Evolutionary conservation across 495 filamentous ascomycete genomes (phyloP).

Genomic region (Penicillium paxilli): DNA sequence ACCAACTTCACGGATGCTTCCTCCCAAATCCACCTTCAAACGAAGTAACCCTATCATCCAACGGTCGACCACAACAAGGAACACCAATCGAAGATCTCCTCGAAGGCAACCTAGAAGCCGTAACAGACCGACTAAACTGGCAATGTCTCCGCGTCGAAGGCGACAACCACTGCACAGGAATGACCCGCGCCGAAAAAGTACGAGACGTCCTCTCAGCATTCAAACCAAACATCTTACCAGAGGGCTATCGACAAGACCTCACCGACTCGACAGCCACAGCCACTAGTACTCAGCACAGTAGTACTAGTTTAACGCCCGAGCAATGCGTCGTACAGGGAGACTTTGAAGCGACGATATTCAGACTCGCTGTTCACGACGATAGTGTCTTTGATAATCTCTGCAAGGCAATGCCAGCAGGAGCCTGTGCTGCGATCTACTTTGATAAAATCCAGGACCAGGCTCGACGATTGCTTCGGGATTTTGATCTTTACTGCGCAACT

Average conservation of each 20-base stretch:
- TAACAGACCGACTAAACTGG: conserved; percentile 42
- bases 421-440: conserved; percentile 50
- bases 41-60: conserved; percentile 30
- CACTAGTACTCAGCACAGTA: no score
- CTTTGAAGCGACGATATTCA: conserved; percentile 52
- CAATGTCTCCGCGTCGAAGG: conserved; percentile 31
- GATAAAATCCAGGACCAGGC: conserved; percentile 42
- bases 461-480: conserved; percentile 36
- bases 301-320: no score
- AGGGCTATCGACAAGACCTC: conserved; percentile 46
- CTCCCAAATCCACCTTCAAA: conserved; percentile 22
- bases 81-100: conserved; percentile 39
- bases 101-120: conserved; percentile 33
- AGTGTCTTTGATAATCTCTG: conserved; percentile 45
- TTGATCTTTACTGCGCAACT: conserved; percentile 45
- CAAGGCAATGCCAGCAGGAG: conserved; percentile 46
- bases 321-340: conserved; percentile 49
- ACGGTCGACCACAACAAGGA: conserved; percentile 36
- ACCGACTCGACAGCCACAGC: no score
- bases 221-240: conserved; percentile 38
- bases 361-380: conserved; percentile 49
- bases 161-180: conserved; percentile 20
- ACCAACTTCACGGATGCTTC: conserved; percentile 43
- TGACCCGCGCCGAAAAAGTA: conserved; percentile 42
- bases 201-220: conserved; percentile 54